Evolutionary conservation across 2,329 filamentous ascomycete genomes (phyloP), one percentile per base, ranked within the genome.

Genomic region (Fusarium poae): DNA sequence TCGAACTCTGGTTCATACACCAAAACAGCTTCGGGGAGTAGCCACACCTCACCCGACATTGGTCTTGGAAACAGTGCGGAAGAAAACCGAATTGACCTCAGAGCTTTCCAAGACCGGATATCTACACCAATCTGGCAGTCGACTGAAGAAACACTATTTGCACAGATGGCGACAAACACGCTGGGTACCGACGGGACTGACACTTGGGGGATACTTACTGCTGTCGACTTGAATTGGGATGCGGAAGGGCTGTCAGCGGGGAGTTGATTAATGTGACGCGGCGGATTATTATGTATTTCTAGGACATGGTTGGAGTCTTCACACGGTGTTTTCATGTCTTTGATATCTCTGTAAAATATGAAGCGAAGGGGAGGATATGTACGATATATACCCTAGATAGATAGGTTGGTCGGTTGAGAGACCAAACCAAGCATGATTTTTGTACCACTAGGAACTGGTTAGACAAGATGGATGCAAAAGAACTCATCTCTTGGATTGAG

Each of bases 21-120:
- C 6, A 74, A 67, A 32, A 69, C 71, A 6, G 44, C 63, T 16
- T 74, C 76, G 6, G 68, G 63, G 16, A 77, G 77, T 62, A 77
- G 72, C 32, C 72, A 78, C 35, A 75, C 77, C 12, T 79, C 78
- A 8, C 75, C 76, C 1, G 64, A 72, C 29, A 53, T 68, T 25
- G 78, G 74, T 10, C 74, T 78, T n/a, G 78, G 78, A n/a, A 79
- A 78, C 65, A 78, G 75, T 15, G 68, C 68, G 8, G 78, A 79
- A 54, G 79, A 80, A 56, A 80, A 79, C 37, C 70, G 75, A 20
- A 67, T 79, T 23, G 77, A 79, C 35, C 53, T 79, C 29, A 70
- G 78, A 27, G 62, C 73, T 8, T 76, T 80, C 13, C 78, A 79
- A 54, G 77, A 74, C 6, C 76, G 77, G 6, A 70, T 76, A 6